phyloP scores from a whole-genome alignment of 345 rosid genomes.

The Eucalyptus regnans region DNA sequence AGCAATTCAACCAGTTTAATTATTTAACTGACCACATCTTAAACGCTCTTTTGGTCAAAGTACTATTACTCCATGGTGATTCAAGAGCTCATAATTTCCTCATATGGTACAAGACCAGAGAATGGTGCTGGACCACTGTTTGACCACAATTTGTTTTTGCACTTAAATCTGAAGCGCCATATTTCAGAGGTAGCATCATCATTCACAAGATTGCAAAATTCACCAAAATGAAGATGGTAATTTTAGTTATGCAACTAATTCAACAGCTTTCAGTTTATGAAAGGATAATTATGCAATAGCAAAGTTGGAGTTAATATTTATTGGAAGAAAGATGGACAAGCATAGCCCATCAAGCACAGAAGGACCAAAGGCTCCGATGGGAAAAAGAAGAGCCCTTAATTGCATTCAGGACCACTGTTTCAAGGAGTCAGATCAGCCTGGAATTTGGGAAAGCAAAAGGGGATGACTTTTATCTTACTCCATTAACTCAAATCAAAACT shows the following conservation, averaged over 20 bases:
- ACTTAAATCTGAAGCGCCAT: not conserved
- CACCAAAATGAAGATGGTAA: not conserved
- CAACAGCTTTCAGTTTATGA: not conserved
- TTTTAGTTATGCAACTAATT: not conserved
- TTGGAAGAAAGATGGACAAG: not conserved
- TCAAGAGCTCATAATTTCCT: not conserved
- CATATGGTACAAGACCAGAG: not conserved
- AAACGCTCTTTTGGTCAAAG: not conserved
- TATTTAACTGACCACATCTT: not conserved
- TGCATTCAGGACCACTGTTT: not conserved
- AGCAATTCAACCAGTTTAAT: not conserved
- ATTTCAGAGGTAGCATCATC: not conserved
- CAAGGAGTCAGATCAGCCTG: not conserved
- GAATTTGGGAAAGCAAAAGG: not conserved
- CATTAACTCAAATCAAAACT: not conserved
- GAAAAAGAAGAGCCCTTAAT: not conserved
- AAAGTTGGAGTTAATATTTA: not conserved
- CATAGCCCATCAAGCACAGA: not conserved
- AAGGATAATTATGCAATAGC: not conserved
- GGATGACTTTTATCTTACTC: not conserved
- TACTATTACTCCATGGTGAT: not conserved
- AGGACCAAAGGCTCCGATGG: not conserved
- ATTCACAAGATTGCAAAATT: not conserved
- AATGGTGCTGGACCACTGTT: not conserved
- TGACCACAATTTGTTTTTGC: not conserved